Evolutionary conservation across 2,329 filamentous ascomycete genomes (phyloP).

Genomic region (Fusarium keratoplasticum): DNA sequence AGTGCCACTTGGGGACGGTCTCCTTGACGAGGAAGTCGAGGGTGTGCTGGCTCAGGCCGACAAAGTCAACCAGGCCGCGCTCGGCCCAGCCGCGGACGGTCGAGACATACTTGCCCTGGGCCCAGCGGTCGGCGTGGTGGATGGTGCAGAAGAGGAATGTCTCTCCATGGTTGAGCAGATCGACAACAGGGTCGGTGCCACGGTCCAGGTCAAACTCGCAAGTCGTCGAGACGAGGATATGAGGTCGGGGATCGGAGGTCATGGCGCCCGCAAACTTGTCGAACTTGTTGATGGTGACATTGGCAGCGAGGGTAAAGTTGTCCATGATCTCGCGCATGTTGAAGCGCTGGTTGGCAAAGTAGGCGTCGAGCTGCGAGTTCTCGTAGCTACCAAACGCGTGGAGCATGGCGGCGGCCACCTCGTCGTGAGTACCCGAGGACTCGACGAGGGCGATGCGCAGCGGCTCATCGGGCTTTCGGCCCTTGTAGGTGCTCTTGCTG

Average conservation of each 20-base stretch:
- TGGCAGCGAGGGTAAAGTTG: constrained; percentile 40
- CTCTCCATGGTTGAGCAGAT: constrained; percentile 34
- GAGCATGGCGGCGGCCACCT: constrained; percentile 43
- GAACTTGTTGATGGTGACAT: constrained; percentile 26
- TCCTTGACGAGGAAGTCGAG: constrained; percentile 38
- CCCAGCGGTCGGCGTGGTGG: constrained; percentile 46
- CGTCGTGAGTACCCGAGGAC: constrained; percentile 44
- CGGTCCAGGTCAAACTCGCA: constrained; percentile 44
- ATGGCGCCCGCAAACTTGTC: constrained; percentile 30
- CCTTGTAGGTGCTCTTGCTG: neutral
- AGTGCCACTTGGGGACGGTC: constrained; percentile 37
- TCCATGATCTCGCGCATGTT: constrained; percentile 42
- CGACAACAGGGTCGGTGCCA: constrained; percentile 26
- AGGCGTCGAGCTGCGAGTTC: constrained; percentile 36
- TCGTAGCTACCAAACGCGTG: constrained; percentile 41
- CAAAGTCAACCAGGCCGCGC: constrained; percentile 39
- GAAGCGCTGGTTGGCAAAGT: constrained; percentile 42
- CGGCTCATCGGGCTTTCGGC: constrained; percentile 22
- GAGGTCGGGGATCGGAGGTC: constrained; percentile 22
- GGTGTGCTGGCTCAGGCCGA: constrained; percentile 45
- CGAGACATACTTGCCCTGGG: constrained; percentile 34
- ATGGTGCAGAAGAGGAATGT: constrained; percentile 45
- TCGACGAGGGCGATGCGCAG: constrained; percentile 43
- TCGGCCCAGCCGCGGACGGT: constrained; percentile 34
- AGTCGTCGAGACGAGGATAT: constrained; percentile 45